Evolutionary conservation across 805 yeast species (phyloP), one percentile per base, ranked within the genome.

Genomic region (Candida ascalaphidarum): DNA sequence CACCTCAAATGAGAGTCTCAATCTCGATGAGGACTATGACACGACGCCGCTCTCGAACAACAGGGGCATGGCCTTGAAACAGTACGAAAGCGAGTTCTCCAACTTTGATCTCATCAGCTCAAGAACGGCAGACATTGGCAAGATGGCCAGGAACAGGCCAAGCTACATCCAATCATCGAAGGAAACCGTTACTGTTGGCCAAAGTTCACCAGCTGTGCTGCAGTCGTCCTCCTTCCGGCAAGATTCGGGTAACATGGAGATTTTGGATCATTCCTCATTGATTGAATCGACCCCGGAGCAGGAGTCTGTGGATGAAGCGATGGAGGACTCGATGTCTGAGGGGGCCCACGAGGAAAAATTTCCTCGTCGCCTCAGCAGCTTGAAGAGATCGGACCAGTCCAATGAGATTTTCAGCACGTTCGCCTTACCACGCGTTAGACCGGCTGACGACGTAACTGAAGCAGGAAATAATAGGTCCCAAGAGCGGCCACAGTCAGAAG

Each of bases 391-490:
- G 2, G 33, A 43, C 22, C 46, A 46, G 1, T 53, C 60, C 3
- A 53, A 55, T 3, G 52, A 52, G 29, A 50, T 54, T 5, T 55
- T 55, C 35, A 55, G 58, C 30, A 41, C 53, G 6, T 36, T 44
- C 37, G 30, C 38, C 17, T 30, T 45, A 7, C 18, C 18, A 21
- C n/a, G n/a, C n/a, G n/a, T n/a, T n/a, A 17, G 18, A 17, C 18
- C 18, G 18, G 8, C 8, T 6, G 18, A 17, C 18, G n/a, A n/a
- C n/a, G n/a, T n/a, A n/a, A n/a, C n/a, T n/a, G n/a, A n/a, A n/a
- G n/a, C n/a, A n/a, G n/a, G n/a, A n/a, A n/a, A n/a, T n/a, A n/a
- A n/a, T n/a, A n/a, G n/a, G n/a, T n/a, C n/a, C n/a, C n/a, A n/a
- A n/a, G n/a, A n/a, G n/a, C n/a, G n/a, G n/a, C n/a, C n/a, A n/a